Conservation (phyloP, 192 early-diverging fungal genomes). For the Entomortierella lignicola region DNA sequence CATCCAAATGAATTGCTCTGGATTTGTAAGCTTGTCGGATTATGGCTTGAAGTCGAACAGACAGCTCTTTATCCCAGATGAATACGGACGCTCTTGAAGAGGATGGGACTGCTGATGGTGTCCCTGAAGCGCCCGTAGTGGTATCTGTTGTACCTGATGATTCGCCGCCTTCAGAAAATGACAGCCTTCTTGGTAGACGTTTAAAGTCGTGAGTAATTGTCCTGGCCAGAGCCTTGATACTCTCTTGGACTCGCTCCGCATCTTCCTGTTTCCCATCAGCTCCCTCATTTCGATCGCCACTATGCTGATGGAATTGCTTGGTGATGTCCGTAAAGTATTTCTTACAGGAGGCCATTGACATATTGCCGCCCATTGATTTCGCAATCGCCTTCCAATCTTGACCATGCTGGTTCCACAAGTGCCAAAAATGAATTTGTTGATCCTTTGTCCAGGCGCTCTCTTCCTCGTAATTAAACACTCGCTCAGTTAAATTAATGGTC, state of each 20-base stretch:
- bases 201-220: constrained; percentile 9
- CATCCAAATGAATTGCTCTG: constrained; percentile 14
- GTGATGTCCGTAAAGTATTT: constrained; percentile 8
- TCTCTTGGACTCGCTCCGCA: background rate
- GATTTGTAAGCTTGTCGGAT: constrained; percentile 27
- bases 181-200: background rate
- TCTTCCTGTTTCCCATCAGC: background rate
- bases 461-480: background rate
- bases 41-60: constrained; percentile 23
- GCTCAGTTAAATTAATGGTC: background rate
- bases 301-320: background rate
- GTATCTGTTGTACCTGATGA: background rate
- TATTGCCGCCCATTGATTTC: background rate
- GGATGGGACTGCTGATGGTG: background rate
- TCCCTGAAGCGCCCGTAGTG: background rate
- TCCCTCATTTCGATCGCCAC: too few species aligned
- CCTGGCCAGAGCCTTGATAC: background rate
- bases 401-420: constrained; percentile 13
- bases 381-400: constrained; percentile 4
- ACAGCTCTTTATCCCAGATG: constrained; percentile 41
- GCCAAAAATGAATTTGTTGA: constrained; percentile 14
- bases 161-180: background rate
- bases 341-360: background rate
- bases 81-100: background rate
- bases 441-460: constrained; percentile 4